Conservation (phyloP, 352 stramenopile genomes). For the Phytophthora quininea region DNA sequence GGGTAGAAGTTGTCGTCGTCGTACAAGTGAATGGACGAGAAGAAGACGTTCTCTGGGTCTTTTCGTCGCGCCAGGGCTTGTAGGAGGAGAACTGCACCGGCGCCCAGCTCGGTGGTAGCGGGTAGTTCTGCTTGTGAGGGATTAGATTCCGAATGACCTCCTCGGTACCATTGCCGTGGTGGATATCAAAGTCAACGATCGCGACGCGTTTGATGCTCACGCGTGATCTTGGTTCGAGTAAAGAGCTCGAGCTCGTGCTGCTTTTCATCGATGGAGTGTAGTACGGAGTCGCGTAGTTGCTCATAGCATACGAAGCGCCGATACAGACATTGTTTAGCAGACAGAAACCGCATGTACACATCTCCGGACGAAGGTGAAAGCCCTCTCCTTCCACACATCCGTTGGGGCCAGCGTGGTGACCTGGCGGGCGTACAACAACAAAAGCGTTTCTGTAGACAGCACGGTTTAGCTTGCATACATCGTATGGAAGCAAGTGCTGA, state of each 20-base stretch:
- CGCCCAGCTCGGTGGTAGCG: constrained; percentile 66
- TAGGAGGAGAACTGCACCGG: constrained; percentile 64
- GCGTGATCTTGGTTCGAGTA: constrained; percentile 13
- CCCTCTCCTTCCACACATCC: constrained; percentile 60
- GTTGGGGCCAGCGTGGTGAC: constrained; percentile 67
- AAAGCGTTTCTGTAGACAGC: constrained; percentile 54
- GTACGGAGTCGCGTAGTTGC: constrained; percentile 47
- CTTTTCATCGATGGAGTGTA: constrained; percentile 25
- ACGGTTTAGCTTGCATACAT: constrained; percentile 1
- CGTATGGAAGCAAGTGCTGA: neutral
- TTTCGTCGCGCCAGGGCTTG: constrained; percentile 73
- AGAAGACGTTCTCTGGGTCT: constrained; percentile 70
- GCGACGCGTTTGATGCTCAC: constrained; percentile 49
- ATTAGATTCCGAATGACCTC: constrained; percentile 72
- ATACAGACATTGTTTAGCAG: constrained; percentile 79
- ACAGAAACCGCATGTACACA: constrained; percentile 72
- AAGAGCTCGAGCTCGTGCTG: neutral
- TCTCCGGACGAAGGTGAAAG: constrained; percentile 57
- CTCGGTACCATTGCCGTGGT: constrained; percentile 71
- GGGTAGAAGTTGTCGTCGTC: constrained; percentile 75
- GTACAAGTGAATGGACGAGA: constrained; percentile 66
- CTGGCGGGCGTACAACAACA: constrained; percentile 60
- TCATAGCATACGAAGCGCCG: constrained; percentile 62
- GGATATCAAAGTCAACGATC: constrained; percentile 77
- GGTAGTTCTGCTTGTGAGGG: constrained; percentile 67